Evolutionary conservation across 768 basidiomycete genomes (phyloP).

Genomic region (Pisolithus orientalis): DNA sequence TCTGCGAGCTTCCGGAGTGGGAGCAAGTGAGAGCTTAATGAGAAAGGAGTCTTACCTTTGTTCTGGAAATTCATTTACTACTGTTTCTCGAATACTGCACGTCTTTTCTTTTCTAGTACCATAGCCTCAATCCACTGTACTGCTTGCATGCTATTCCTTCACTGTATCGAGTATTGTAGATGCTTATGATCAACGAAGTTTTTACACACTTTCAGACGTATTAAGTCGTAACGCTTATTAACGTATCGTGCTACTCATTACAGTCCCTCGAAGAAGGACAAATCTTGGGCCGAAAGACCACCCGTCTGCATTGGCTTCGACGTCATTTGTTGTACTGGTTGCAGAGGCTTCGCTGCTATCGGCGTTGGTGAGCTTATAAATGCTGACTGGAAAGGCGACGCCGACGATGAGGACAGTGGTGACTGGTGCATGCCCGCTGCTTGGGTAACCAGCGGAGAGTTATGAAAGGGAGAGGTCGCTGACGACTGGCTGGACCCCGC

Average conservation of each 20-base stretch:
- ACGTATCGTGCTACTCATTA: conserved; percentile 22
- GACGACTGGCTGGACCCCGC: not conserved
- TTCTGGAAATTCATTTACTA: not conserved
- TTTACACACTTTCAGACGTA: not conserved
- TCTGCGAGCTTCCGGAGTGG: not conserved
- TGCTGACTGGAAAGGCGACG: conserved; percentile 15
- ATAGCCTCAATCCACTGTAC: not conserved
- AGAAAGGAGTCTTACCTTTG: not conserved
- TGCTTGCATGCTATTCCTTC: not conserved
- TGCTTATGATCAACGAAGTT: not conserved
- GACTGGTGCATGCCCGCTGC: conserved; percentile 3
- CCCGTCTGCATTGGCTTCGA: conserved; percentile 31
- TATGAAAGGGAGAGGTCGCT: conserved; percentile 1
- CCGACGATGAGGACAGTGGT: conserved; percentile 6
- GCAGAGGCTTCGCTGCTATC: conserved; percentile 8
- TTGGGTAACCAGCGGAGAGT: conserved; percentile 1
- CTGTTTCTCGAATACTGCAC: not conserved
- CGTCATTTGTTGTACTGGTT: conserved; percentile 8
- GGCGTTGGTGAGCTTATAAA: conserved; percentile 5
- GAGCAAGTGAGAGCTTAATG: not conserved
- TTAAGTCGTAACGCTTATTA: not conserved
- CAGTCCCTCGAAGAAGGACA: conserved; percentile 82
- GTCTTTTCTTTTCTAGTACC: too few species aligned
- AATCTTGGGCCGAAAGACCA: conserved; percentile 74
- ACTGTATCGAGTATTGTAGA: not conserved